Evolutionary conservation across 1,139 yeast species (phyloP).

Genomic region (Yamadazyma blattariae): DNA sequence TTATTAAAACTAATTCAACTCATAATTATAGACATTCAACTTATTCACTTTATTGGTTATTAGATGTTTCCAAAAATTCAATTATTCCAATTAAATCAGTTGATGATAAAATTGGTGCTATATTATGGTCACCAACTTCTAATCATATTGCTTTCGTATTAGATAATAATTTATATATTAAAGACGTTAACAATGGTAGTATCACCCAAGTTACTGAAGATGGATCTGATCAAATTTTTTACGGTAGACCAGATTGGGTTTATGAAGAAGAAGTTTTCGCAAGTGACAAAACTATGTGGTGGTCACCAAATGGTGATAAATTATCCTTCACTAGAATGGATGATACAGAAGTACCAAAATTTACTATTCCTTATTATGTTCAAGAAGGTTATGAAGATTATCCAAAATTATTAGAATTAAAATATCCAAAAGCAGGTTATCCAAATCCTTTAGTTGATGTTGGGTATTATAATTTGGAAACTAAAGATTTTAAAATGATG

Average conservation of each 20-base stretch:
- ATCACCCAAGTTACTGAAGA: constrained; percentile 44
- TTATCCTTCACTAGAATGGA: constrained; percentile 47
- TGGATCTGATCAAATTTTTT: constrained; percentile 48
- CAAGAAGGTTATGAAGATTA: constrained; percentile 44
- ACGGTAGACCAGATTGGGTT: constrained; percentile 64
- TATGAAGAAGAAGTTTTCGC: constrained; percentile 60
- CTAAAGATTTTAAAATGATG: constrained; percentile 14
- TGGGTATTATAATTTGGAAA: constrained; percentile 28
- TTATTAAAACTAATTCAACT: constrained; percentile 51
- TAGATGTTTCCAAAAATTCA: constrained; percentile 23
- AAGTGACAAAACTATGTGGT: constrained; percentile 52
- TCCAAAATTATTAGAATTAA: constrained; percentile 36
- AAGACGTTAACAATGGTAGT: constrained; percentile 14
- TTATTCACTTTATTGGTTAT: constrained; percentile 60
- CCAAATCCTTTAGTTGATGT: constrained; percentile 42
- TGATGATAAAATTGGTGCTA: constrained; percentile 43
- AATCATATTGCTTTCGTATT: constrained; percentile 63
- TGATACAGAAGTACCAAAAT: constrained; percentile 52
- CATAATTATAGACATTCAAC: constrained; percentile 78
- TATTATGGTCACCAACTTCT: constrained; percentile 75
- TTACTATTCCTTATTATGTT: constrained; percentile 51
- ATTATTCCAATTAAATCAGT: constrained; percentile 26
- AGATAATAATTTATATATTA: constrained; percentile 57
- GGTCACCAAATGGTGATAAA: constrained; percentile 54
- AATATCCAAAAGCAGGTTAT: constrained; percentile 48